A percentile compares a stretch with the other conserved stretches of the same genome.
phyloP scores from a whole-genome alignment of 2,329 filamentous ascomycete species.

The Pyrenochaeta sp. region DNA sequence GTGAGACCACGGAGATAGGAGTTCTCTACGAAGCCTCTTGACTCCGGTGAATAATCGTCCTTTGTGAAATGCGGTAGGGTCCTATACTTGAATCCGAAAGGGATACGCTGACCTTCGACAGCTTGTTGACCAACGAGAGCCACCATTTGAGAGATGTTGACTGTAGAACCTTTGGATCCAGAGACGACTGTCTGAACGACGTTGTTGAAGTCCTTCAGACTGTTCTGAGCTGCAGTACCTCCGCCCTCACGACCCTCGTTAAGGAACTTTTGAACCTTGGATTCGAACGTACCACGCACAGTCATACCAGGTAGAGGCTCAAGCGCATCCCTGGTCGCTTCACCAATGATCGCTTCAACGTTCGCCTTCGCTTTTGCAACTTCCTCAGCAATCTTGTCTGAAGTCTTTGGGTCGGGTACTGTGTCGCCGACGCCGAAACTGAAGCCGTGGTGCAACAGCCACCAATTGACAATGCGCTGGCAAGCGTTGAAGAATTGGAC shows the following conservation, averaged over 20 bases:
- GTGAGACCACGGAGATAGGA: conserved; percentile 96
- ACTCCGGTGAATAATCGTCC: conserved; percentile 97
- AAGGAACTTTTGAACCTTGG: conserved; percentile 90
- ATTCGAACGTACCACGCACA: conserved; percentile 97
- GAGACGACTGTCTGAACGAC: conserved; percentile 95
- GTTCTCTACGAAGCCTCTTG: conserved; percentile 97
- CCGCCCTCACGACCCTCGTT: conserved; percentile 97
- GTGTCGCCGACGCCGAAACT: conserved; percentile 99
- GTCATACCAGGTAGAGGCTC: conserved; percentile 99
- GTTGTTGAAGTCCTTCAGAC: conserved; percentile 95
- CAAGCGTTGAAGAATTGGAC: conserved; percentile 96
- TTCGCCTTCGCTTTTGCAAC: conserved; percentile 83
- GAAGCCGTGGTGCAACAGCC: conserved; percentile 94
- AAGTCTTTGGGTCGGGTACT: conserved; percentile 86
- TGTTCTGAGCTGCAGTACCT: conserved; percentile 89
- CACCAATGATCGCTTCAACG: conserved; percentile 76
- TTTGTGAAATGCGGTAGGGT: conserved; percentile 98
- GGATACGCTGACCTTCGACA: conserved; percentile 98
- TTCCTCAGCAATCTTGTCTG: conserved; percentile 81
- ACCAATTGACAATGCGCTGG: conserved; percentile 95
- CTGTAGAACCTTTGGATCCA: conserved; percentile 97
- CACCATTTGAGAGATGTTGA: conserved; percentile 99
- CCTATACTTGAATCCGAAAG: conserved; percentile 98
- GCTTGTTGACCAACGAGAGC: conserved; percentile 97
- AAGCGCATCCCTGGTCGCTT: conserved; percentile 84